Percentiles rank a stretch among this genome's conserved stretches.
Conservation (phyloP, 164 flowering plant genomes). For the Warburgia ugandensis region DNA sequence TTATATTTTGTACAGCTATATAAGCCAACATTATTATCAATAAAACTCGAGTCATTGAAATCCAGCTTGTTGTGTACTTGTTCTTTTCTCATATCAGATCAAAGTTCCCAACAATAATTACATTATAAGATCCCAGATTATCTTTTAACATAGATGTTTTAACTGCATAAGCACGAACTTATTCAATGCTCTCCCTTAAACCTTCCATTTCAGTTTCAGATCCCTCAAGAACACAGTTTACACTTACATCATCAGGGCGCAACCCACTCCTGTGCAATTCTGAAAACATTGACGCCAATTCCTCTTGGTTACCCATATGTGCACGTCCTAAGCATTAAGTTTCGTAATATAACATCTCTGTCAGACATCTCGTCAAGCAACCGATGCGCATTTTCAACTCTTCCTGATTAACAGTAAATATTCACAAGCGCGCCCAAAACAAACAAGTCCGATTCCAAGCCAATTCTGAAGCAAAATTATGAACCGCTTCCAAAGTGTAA, state of each 20-base stretch:
- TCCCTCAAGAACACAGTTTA: conserved; percentile 26
- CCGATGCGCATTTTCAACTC: conserved; percentile 20
- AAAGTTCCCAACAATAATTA: conserved; percentile 9
- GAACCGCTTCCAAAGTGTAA: conserved; percentile 32
- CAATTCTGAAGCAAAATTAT: conserved; percentile 35
- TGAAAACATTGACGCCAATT: conserved; percentile 25
- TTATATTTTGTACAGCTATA: background rate
- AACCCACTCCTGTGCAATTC: conserved; percentile 38
- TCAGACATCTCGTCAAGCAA: conserved; percentile 37
- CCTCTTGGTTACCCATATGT: conserved; percentile 22
- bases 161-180: conserved; percentile 36
- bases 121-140: conserved; percentile 16
- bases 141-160: conserved; percentile 24
- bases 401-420: conserved; percentile 30
- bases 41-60: conserved; percentile 1
- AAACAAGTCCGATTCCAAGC: conserved; percentile 38
- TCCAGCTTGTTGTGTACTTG: conserved; percentile 5
- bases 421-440: conserved; percentile 42
- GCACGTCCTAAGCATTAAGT: conserved; percentile 39
- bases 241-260: conserved; percentile 26
- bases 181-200: conserved; percentile 20
- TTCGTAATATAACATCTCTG: conserved; percentile 47
- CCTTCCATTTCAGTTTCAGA: too few species aligned
- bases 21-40: conserved; percentile 4
- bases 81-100: conserved; percentile 5